Percentiles rank a stretch among this genome's conserved stretches.
phyloP scores from a whole-genome alignment of 805 yeast species.

The Myxozyma monticola region DNA sequence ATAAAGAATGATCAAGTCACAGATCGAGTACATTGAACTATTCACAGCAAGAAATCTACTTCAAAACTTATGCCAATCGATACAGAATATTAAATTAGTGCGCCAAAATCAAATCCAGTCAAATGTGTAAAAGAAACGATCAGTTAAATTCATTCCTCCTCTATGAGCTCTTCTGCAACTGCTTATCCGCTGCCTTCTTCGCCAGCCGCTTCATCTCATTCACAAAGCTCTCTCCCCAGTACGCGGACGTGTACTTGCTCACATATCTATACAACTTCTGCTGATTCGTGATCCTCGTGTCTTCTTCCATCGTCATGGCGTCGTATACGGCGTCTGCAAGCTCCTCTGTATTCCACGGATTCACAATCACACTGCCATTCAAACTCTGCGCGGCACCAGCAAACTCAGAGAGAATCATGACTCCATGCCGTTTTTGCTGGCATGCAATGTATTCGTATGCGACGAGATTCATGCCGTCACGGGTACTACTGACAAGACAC shows the following conservation, averaged over 20 bases:
- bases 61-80: no score
- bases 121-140: no score
- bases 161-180: no score
- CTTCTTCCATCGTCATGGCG: slow-evolving; percentile 80
- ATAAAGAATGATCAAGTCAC: no score
- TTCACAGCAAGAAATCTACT: no score
- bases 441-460: slow-evolving; percentile 96
- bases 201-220: slow-evolving; percentile 56
- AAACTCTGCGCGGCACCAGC: slow-evolving; percentile 99
- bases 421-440: slow-evolving; percentile 82
- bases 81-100: no score
- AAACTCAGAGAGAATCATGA: slow-evolving; percentile 85
- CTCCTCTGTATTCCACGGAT: slow-evolving; percentile 99
- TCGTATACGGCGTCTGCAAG: slow-evolving; percentile 81
- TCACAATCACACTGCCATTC: slow-evolving; percentile 89
- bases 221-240: slow-evolving; percentile 97
- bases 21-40: no score
- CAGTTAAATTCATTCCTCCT: no score
- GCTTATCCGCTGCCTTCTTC: slow-evolving; percentile 13
- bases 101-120: no score
- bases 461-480: slow-evolving; percentile 98
- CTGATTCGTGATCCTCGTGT: slow-evolving; percentile 76
- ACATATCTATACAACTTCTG: slow-evolving; percentile 82
- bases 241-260: slow-evolving; percentile 89
- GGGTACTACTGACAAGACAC: slow-evolving; percentile 87